These are phyloP conservation scores for Volvox reticuliferus DNA, from an alignment of 139 green algal genomes.

Conservation along the genomic window DNA sequence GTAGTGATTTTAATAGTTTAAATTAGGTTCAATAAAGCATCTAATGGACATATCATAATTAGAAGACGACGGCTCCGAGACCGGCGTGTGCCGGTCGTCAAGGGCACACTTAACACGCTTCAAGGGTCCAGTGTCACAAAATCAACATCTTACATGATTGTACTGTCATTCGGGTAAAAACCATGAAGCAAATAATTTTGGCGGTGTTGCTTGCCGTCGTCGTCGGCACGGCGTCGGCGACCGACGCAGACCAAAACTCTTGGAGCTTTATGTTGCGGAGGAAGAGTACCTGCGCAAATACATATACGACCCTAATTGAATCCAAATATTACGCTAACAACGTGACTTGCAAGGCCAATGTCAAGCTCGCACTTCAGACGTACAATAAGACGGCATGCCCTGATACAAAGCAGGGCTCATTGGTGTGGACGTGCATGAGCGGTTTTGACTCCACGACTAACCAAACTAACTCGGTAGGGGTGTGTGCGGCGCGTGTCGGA, in stretches of 20 bases:
- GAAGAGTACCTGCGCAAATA: not conserved
- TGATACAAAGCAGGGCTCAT: not conserved
- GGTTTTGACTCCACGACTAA: not conserved
- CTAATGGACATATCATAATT: not conserved
- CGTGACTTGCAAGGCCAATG: not conserved
- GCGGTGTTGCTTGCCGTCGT: not conserved
- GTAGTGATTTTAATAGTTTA: no score
- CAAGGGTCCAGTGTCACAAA: not conserved
- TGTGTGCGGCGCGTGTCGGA: not conserved
- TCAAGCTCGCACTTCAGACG: conserved; percentile 2
- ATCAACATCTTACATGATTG: not conserved
- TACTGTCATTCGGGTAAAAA: not conserved
- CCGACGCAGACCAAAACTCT: conserved; percentile 16
- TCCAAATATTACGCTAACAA: not conserved
- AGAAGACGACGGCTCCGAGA: not conserved
- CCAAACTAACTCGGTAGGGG: not conserved
- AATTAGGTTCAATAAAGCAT: not conserved
- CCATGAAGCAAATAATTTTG: not conserved
- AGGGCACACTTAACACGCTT: not conserved
- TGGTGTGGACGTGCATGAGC: conserved; percentile 43
- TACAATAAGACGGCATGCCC: conserved; percentile 11
- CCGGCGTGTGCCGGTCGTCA: not conserved
- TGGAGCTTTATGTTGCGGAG: conserved; percentile 7
- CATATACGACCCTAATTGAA: not conserved
- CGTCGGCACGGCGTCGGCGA: not conserved